Evolutionary conservation across 768 basidiomycete genomes (phyloP).

Genomic region (Trametes cubensis): DNA sequence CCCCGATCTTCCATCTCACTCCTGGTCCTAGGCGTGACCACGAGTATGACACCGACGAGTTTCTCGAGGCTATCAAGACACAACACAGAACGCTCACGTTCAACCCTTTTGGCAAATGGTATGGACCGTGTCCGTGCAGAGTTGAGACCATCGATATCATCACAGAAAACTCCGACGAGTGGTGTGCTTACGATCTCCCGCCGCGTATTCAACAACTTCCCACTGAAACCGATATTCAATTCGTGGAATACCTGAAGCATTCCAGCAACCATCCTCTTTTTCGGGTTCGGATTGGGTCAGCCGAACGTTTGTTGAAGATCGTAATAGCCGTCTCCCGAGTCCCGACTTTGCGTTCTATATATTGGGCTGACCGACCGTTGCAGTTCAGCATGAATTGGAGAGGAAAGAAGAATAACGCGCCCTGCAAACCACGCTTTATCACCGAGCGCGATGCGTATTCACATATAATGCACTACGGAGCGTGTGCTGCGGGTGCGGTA

Average conservation of each 20-base stretch:
- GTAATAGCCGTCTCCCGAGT: too few species aligned
- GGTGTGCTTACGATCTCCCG: too few species aligned
- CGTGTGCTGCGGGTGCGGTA: slow-evolving; percentile 9
- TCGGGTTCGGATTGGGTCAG: too few species aligned
- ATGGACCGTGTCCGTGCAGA: neutral
- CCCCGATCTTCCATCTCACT: neutral
- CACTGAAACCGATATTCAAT: too few species aligned
- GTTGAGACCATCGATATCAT: too few species aligned
- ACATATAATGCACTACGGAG: slow-evolving; percentile 17
- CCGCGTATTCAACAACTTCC: too few species aligned
- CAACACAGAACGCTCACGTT: neutral
- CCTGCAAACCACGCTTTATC: neutral
- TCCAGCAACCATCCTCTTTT: too few species aligned
- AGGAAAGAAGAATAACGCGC: neutral
- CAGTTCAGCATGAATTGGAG: neutral
- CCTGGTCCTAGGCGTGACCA: neutral
- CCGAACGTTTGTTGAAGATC: too few species aligned
- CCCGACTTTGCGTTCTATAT: too few species aligned
- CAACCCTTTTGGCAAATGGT: neutral
- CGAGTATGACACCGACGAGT: neutral
- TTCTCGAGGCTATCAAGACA: neutral
- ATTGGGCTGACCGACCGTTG: neutral
- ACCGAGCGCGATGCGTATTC: slow-evolving; percentile 10
- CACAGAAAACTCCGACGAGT: too few species aligned
- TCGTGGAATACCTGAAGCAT: too few species aligned